Base-by-base conservation (phyloP, 176 grass and related monocot species). In the Ananas comosus region DNA sequence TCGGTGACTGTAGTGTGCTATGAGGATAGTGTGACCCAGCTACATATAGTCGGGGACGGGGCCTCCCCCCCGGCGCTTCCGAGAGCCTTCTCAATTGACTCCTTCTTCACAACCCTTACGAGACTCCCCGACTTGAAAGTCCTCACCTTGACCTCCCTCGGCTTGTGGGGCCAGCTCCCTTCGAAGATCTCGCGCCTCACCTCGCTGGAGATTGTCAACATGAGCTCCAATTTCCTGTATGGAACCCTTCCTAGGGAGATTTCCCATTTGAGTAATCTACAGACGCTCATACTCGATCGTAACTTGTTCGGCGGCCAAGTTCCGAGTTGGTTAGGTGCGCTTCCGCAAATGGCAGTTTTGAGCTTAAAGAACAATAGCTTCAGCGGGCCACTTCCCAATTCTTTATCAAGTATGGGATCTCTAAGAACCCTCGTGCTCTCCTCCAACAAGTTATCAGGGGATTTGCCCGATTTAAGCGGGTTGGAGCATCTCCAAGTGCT, bases 101-200 rank as follows among this genome's bases (percentile, higher is more conserved):
- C 82, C 11, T 68, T 93, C 28, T 79, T 91, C 64, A 87, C 82
- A 12, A 88, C 87, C 67, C 85, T 99, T 24, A 86, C 87, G 12
- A 81, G 72, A 81, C 78, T 99, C 63, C 94, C 94, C 4, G 83
- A 93, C 82, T 76, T 99, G 16, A 93, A 90, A 83, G 94, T 99
- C 61, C 89, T 99, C 82, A 83, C 79, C 3, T 68, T 99, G 10
- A 90, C 94, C 33, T 70, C 83, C 12, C 80, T 99, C 63, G 87
- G 94, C 10, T 63, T 99, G 10, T 99, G 94, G 94, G 94, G 94
- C 7, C 80, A 84, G 1, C 12, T 99, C 11, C 87, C 94, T 1
- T 64, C 71, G 49, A 99, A 91, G 76, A 79, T 99, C 2, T 72
- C 72, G 10, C 81, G 84, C 1, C 79, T 93, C 11, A 64, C 77